These are phyloP conservation scores for Kokia cookei DNA, from an alignment of 441 rosid species.

Conservation along the genomic window DNA sequence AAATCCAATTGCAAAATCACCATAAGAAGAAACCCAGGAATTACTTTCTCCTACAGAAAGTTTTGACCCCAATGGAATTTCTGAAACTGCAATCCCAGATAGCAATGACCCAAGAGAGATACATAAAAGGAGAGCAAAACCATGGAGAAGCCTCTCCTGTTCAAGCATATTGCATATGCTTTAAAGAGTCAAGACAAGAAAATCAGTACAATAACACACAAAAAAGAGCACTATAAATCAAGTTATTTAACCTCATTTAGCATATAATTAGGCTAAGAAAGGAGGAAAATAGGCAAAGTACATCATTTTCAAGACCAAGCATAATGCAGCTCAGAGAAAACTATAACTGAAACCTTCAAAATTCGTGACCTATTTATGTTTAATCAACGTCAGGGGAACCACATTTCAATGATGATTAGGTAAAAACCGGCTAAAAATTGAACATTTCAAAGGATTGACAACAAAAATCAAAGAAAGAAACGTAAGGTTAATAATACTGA, in stretches of 20 bases:
- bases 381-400: conserved; percentile 10
- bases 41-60: conserved; percentile 45
- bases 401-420: conserved; percentile 29
- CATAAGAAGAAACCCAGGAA: conserved; percentile 61
- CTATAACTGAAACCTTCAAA: conserved; percentile 6
- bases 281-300: neutral
- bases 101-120: conserved; percentile 33
- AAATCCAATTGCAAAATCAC: conserved; percentile 67
- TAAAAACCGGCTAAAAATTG: conserved; percentile 8
- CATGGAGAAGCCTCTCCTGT: conserved; percentile 11
- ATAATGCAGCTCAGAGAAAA: conserved; percentile 12
- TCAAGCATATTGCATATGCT: conserved; percentile 34
- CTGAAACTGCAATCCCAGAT: conserved; percentile 32
- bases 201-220: conserved; percentile 2
- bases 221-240: neutral
- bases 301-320: conserved; percentile 16
- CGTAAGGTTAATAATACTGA: conserved; percentile 10
- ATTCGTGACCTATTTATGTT: neutral
- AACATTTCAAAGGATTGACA: conserved; percentile 15
- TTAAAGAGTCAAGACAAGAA: conserved; percentile 5
- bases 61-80: conserved; percentile 59
- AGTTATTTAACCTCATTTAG: conserved; percentile 5
- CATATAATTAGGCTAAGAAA: neutral
- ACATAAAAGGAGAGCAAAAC: conserved; percentile 24
- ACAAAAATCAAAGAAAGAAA: conserved; percentile 11